phyloP scores from a whole-genome alignment of 495 filamentous ascomycete genomes.

The Talaromyces liani region DNA sequence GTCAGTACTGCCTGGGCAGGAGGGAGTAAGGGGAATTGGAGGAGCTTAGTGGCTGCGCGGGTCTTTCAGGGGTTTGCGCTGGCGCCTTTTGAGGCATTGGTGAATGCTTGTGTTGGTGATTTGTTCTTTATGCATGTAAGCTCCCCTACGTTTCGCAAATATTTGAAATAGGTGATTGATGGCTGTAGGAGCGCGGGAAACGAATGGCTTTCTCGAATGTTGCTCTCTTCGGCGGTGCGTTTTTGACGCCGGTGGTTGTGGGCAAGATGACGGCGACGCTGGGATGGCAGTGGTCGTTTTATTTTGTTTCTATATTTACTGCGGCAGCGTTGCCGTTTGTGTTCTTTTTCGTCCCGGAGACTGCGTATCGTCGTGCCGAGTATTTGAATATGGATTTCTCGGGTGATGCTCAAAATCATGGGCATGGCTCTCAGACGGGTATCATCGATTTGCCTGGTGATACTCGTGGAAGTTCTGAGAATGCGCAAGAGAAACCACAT shows the following conservation, averaged over 20 bases:
- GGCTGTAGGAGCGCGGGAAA: conserved; percentile 61
- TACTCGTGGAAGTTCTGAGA: neutral
- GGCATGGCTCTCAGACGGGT: neutral
- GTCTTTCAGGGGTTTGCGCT: conserved; percentile 69
- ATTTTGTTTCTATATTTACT: conserved; percentile 61
- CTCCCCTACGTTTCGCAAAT: neutral
- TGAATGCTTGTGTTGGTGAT: conserved; percentile 73
- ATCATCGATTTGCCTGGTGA: conserved; percentile 5
- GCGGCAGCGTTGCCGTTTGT: conserved; percentile 53
- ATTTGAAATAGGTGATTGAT: neutral
- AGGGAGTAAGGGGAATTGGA: conserved; percentile 55
- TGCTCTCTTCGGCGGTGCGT: conserved; percentile 83
- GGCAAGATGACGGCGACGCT: conserved; percentile 75
- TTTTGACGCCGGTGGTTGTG: conserved; percentile 82
- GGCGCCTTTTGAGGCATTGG: conserved; percentile 68
- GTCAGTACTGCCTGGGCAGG: conserved; percentile 73
- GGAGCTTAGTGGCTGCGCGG: conserved; percentile 65
- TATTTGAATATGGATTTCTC: conserved; percentile 56
- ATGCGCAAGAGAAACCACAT: conserved; percentile 3
- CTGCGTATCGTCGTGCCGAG: conserved; percentile 60
- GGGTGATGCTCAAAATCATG: conserved; percentile 10
- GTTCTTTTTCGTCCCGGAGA: conserved; percentile 80
- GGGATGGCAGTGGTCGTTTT: conserved; percentile 73
- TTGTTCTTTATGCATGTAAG: conserved; percentile 71
- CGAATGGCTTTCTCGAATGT: conserved; percentile 89